phyloP scores from a whole-genome alignment of 2,329 filamentous ascomycete genomes.

The Penicillium fuscoglaucum region DNA sequence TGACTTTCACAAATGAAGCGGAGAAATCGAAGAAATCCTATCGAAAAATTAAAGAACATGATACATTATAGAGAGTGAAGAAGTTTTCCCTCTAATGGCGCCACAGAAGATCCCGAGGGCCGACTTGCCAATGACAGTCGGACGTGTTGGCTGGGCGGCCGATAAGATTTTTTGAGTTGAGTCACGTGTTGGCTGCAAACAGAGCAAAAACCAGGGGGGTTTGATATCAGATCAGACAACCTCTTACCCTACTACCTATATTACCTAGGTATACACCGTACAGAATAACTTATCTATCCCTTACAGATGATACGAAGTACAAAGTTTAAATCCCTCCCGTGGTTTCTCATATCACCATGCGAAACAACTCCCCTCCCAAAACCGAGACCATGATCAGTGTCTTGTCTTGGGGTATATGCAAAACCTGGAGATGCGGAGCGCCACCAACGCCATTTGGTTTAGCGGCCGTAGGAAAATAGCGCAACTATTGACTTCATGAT shows the following conservation, averaged over 20 bases:
- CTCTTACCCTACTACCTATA: no score
- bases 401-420: not conserved
- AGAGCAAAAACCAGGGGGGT: not conserved
- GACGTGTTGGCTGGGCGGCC: not conserved
- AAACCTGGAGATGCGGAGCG: conserved; percentile 7
- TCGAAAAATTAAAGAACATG: not conserved
- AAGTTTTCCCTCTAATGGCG: not conserved
- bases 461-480: conserved; percentile 5
- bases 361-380: not conserved
- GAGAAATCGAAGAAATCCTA: not conserved
- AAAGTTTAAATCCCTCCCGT: not conserved
- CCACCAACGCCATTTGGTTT: conserved; percentile 14
- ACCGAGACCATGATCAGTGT: no score
- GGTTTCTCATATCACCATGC: not conserved
- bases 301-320: not conserved
- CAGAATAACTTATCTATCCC: no score
- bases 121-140: conserved; percentile 10
- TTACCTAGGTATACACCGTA: no score
- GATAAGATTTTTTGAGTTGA: not conserved
- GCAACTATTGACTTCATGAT: conserved; percentile 6
- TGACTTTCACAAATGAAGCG: not conserved
- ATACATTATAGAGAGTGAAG: not conserved
- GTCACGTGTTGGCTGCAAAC: not conserved
- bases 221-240: not conserved
- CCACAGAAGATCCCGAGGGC: conserved; percentile 7